Base-by-base conservation (phyloP, 2,329 filamentous ascomycete genomes). In the Cryphonectria radicalis region DNA sequence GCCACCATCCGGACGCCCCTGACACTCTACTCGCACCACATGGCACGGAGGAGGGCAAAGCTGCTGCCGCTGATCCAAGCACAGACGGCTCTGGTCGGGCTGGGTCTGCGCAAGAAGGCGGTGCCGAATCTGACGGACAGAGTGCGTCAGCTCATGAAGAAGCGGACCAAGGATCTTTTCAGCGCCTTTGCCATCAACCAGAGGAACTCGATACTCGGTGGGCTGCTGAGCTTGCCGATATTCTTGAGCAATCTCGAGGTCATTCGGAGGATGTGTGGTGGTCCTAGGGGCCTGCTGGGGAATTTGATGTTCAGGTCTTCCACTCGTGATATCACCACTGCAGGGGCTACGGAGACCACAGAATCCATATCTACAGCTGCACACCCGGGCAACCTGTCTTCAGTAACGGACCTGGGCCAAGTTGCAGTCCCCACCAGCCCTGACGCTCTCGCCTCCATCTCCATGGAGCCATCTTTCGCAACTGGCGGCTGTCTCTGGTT, bases 401-500 rank as follows among this genome's bases (percentile, higher is more conserved):
- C 66, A 8, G 67, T 76, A 3, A 73, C 77, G n/a, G 73, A 74
- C 37, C 53, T 79, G 2, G 76, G 77, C 17, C 74, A 76, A 4
- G 72, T 77, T 28, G 22, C 70, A 50, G 22, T 71, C 65, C 69
- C 57, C 65, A 66, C 71, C n/a, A 72, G 74, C 19, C n/a, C 64
- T 8, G 68, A 72, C 28, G 14, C 42, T 17, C 42, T 70, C 35
- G 35, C 46, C 11, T 64, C 65, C 8, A 64, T 72, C 35, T 42
- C 68, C 28, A 28, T 71, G 17, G 69, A 73, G 5, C 78, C 81
- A 3, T 80, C 81, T 0, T 75, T 90, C n/a, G 76, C 80, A 0
- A 80, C 84, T 0, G 87, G 85, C 6, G 87, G 88, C 37, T 83
- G 81, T 57, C 79, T 89, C 22, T 89, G 88, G 87, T 88, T 89